Conservation (phyloP, 495 filamentous ascomycete genomes). For the Aspergillus avenaceus region DNA sequence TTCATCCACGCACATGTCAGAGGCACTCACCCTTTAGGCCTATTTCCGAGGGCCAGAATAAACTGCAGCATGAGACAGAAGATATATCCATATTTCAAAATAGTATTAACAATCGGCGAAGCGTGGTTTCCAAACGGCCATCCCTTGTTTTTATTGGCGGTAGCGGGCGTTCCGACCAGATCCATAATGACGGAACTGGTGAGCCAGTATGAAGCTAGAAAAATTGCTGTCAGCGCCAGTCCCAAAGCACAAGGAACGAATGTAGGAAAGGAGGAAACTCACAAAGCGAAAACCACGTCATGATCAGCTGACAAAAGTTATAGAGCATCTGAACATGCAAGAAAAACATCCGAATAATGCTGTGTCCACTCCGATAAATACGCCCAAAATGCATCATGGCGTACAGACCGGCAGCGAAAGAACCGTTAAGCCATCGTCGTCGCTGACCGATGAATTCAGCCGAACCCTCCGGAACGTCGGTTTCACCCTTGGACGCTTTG, state of each 20-base stretch:
- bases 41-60: slow-evolving; percentile 89
- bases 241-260: neutral
- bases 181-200: slow-evolving; percentile 96
- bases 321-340: slow-evolving; percentile 93
- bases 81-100: slow-evolving; percentile 88
- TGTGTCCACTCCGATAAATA: slow-evolving; percentile 96
- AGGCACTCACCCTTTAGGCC: slow-evolving; percentile 71
- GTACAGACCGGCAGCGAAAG: slow-evolving; percentile 94
- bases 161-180: slow-evolving; percentile 71
- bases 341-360: slow-evolving; percentile 93
- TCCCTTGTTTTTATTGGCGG: slow-evolving; percentile 41
- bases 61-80: slow-evolving; percentile 90
- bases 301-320: slow-evolving; percentile 79
- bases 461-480: slow-evolving; percentile 94
- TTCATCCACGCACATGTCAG: neutral
- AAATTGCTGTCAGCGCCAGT: too few relatives aligned
- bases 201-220: slow-evolving; percentile 76
- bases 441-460: slow-evolving; percentile 95
- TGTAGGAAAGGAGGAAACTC: slow-evolving; percentile 29
- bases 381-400: slow-evolving; percentile 96
- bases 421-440: slow-evolving; percentile 96
- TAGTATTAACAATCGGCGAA: slow-evolving; percentile 86
- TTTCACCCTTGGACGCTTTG: slow-evolving; percentile 97
- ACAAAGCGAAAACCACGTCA: slow-evolving; percentile 94
- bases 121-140: slow-evolving; percentile 78